phyloP scores from a whole-genome alignment of 306 rosid species.

The Arachis hypogaea region DNA sequence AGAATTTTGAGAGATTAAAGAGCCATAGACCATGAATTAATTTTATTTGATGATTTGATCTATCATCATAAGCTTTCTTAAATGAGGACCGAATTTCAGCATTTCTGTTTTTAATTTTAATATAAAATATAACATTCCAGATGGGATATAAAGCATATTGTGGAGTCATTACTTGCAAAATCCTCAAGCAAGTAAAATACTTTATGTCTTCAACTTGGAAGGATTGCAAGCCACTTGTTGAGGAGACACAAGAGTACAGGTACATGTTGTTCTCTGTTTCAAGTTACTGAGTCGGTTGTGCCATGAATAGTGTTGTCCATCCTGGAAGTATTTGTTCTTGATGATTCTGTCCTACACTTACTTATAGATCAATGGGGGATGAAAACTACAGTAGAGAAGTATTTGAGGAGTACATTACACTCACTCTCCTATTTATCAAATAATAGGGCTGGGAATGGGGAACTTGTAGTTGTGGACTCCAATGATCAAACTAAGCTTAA shows the following conservation, averaged over 20 bases:
- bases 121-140: constrained; percentile 10
- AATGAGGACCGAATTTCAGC: background rate
- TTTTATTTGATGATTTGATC: constrained; percentile 23
- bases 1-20: constrained; percentile 8
- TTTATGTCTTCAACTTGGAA: constrained; percentile 63
- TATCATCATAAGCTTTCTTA: constrained; percentile 33
- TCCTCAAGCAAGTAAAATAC: no score
- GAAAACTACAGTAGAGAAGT: constrained; percentile 68
- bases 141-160: constrained; percentile 7
- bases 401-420: constrained; percentile 72
- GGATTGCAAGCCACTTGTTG: constrained; percentile 80
- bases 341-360: constrained; percentile 24
- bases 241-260: constrained; percentile 94
- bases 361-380: constrained; percentile 71
- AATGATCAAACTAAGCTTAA: no score
- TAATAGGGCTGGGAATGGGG: no score
- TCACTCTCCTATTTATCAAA: no score
- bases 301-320: constrained; percentile 14
- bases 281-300: constrained; percentile 8
- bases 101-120: constrained; percentile 1
- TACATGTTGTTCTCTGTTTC: constrained; percentile 31
- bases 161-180: background rate
- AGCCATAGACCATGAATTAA: background rate
- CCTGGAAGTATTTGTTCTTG: background rate
- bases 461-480: no score